These are phyloP conservation scores for Takashimella tepidaria DNA, from an alignment of 1,284 basidiomycete genomes.

Conservation along the genomic window DNA sequence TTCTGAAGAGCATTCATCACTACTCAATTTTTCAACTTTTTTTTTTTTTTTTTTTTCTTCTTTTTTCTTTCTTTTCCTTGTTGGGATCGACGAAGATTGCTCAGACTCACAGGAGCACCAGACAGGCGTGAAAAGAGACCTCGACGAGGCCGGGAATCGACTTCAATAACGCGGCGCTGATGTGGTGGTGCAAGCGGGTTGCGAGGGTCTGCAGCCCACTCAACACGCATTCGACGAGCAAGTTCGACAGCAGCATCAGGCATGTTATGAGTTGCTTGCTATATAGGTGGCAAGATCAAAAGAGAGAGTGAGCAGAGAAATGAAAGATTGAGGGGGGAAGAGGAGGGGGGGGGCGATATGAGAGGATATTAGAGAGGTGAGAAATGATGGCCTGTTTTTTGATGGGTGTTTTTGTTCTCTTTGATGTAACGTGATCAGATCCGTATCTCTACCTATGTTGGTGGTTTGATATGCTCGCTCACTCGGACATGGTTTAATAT, in stretches of 20 bases:
- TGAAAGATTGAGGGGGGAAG: background rate
- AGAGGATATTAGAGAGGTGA: too few relatives aligned
- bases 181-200: background rate
- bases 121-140: constrained; percentile 50
- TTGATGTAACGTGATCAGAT: background rate
- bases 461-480: too few relatives aligned
- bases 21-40: too few relatives aligned
- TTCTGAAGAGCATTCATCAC: too few relatives aligned
- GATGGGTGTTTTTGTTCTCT: background rate
- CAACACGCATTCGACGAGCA: background rate
- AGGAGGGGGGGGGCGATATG: too few relatives aligned
- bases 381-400: too few relatives aligned
- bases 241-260: background rate
- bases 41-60: too few relatives aligned
- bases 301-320: too few relatives aligned
- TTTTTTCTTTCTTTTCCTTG: too few relatives aligned
- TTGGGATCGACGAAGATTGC: too few relatives aligned
- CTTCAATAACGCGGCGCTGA: background rate
- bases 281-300: too few relatives aligned
- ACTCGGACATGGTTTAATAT: background rate
- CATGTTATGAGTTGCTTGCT: background rate
- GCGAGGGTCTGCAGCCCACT: background rate
- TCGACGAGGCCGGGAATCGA: background rate
- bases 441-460: too few relatives aligned
- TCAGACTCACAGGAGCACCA: constrained; percentile 55